A percentile compares a stretch with the other conserved stretches of the same genome.
Conservation (phyloP, 129 eudicot genomes). For the Pittosporum tobira region DNA sequence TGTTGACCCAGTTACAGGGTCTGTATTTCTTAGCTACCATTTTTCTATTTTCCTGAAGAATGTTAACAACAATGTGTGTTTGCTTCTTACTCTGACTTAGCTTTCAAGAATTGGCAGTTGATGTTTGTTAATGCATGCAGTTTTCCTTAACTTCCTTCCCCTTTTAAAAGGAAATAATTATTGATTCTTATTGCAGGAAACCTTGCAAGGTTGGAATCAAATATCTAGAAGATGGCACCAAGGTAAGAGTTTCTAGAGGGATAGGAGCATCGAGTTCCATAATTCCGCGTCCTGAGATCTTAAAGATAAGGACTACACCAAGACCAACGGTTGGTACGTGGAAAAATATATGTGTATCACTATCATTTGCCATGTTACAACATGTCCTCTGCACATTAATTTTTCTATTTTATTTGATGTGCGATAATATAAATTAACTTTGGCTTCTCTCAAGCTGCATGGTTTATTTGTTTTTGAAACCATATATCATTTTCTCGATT, state of each 20-base stretch:
- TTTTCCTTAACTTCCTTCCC: too few species aligned
- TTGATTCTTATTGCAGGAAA: constrained; percentile 33
- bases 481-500: too few species aligned
- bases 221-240: constrained; percentile 83
- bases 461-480: too few species aligned
- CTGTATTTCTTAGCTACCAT: constrained; percentile 2
- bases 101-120: neutral
- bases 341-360: too few species aligned
- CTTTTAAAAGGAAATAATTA: neutral
- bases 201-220: constrained; percentile 75
- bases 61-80: neutral
- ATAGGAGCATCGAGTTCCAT: constrained; percentile 82
- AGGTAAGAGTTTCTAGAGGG: constrained; percentile 86
- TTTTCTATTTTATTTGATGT: too few species aligned
- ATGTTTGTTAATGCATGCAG: neutral
- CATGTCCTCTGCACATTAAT: neutral
- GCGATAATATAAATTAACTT: too few species aligned
- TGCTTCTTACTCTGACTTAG: neutral
- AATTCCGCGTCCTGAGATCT: constrained; percentile 90
- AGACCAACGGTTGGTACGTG: constrained; percentile 69
- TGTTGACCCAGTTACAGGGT: constrained; percentile 84
- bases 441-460: too few species aligned
- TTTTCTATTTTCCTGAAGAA: neutral
- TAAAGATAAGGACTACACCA: constrained; percentile 76
- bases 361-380: too few species aligned